These are phyloP conservation scores for Daldinia concentrica DNA, from an alignment of 495 filamentous ascomycete genomes.

Conservation along the genomic window DNA sequence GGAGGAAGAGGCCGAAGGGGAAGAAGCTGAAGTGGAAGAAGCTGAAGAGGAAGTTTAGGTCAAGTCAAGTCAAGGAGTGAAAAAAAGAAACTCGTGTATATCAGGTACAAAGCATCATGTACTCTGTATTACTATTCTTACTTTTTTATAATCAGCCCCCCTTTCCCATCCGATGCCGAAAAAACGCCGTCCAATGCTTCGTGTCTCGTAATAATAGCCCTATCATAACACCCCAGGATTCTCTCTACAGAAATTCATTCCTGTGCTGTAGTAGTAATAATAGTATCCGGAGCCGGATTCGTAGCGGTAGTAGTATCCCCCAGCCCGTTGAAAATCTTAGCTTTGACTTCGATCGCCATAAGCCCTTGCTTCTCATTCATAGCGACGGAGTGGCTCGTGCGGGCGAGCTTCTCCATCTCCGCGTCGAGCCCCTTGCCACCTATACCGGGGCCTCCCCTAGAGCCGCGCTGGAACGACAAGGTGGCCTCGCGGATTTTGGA, in stretches of 20 bases:
- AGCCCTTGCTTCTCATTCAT: conserved; percentile 88
- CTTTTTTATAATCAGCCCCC: conserved; percentile 12
- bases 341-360: conserved; percentile 84
- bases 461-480: conserved; percentile 53
- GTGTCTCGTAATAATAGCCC: conserved; percentile 30
- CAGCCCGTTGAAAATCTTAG: conserved; percentile 79
- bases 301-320: conserved; percentile 44
- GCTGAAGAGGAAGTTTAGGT: not conserved
- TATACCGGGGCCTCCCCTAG: conserved; percentile 7
- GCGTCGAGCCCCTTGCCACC: conserved; percentile 52
- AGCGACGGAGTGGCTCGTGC: conserved; percentile 80
- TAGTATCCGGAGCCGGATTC: not conserved
- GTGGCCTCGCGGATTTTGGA: conserved; percentile 77
- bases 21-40: too few relatives aligned
- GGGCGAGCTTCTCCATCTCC: conserved; percentile 81
- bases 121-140: conserved; percentile 23
- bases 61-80: not conserved
- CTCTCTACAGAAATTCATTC: not conserved
- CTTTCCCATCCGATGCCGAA: conserved; percentile 12
- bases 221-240: not conserved
- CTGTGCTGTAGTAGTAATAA: not conserved
- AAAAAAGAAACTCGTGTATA: not conserved
- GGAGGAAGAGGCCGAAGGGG: not conserved
- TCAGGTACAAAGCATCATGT: conserved; percentile 21
- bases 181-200: conserved; percentile 39